Conservation (phyloP, 2,329 filamentous ascomycete genomes). For the Myriosclerotinia scirpicola region DNA sequence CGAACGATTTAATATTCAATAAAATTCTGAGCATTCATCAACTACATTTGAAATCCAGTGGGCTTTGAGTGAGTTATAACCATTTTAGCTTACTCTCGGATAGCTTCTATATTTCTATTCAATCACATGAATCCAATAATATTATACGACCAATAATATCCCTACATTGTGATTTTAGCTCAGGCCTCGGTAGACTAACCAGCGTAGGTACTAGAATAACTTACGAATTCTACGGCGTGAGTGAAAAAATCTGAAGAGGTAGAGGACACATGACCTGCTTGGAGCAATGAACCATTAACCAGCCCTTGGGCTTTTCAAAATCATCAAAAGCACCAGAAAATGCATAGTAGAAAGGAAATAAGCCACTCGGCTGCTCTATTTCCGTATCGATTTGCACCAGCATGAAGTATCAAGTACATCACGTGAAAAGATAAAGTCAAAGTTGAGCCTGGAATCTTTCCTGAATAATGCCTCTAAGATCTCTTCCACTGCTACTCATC, state of each 20-base stretch:
- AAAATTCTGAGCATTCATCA: no score
- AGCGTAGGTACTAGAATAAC: no score
- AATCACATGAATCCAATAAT: no score
- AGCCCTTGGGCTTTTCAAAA: background rate
- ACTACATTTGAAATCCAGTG: no score
- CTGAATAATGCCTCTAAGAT: background rate
- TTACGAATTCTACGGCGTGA: no score
- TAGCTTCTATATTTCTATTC: no score
- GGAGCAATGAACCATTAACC: background rate
- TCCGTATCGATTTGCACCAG: no score
- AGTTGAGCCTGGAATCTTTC: background rate
- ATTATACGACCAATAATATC: background rate
- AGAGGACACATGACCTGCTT: background rate
- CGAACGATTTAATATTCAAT: no score
- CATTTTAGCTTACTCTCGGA: no score
- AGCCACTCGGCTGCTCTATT: background rate
- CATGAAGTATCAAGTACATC: background rate
- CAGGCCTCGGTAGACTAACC: fast-evolving
- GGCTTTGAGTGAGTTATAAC: no score
- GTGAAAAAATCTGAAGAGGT: background rate
- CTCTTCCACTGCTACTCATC: background rate
- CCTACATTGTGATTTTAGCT: background rate
- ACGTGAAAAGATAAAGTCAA: background rate
- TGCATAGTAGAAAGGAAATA: background rate
- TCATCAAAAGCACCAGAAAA: background rate